These are phyloP conservation scores for Rhizopogon sp. DNA, from an alignment of 768 basidiomycete genomes.

Conservation along the genomic window DNA sequence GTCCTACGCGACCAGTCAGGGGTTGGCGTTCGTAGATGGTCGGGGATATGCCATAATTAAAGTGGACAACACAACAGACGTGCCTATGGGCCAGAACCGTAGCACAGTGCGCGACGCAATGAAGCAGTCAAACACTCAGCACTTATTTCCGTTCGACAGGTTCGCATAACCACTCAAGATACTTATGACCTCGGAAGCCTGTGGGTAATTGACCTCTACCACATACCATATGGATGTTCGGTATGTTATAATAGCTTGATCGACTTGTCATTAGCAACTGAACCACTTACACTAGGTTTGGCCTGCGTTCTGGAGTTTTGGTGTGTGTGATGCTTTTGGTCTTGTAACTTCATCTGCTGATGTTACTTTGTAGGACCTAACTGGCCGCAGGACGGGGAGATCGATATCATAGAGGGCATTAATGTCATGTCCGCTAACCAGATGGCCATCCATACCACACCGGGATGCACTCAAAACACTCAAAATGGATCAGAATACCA, in stretches of 20 bases:
- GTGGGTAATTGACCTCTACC: slow-evolving; percentile 41
- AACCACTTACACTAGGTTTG: slow-evolving; percentile 15
- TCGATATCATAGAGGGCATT: slow-evolving; percentile 60
- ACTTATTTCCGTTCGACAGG: slow-evolving; percentile 19
- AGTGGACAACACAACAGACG: slow-evolving; percentile 65
- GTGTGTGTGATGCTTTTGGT: slow-evolving; percentile 7
- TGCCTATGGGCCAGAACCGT: slow-evolving; percentile 46
- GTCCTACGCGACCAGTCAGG: slow-evolving; percentile 38
- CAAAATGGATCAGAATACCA: slow-evolving; percentile 25
- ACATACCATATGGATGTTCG: slow-evolving; percentile 56
- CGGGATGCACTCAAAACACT: slow-evolving; percentile 32
- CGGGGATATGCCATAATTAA: slow-evolving; percentile 64
- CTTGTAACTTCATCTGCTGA: not conserved
- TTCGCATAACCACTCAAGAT: slow-evolving; percentile 41
- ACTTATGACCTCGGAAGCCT: slow-evolving; percentile 39
- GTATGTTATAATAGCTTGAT: slow-evolving; percentile 25
- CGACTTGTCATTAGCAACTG: slow-evolving; percentile 1
- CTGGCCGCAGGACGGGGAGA: slow-evolving; percentile 47
- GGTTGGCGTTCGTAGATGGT: slow-evolving; percentile 55
- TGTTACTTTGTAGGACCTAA: slow-evolving; percentile 11
- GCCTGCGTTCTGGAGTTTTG: slow-evolving; percentile 29
- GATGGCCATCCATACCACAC: slow-evolving; percentile 49
- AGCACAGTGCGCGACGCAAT: slow-evolving; percentile 42
- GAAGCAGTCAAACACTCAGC: slow-evolving; percentile 5
- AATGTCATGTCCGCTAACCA: slow-evolving; percentile 49